These are phyloP conservation scores for Gryganskiella cystojenkinii DNA, from an alignment of 192 early-diverging fungal genomes.

Conservation along the genomic window DNA sequence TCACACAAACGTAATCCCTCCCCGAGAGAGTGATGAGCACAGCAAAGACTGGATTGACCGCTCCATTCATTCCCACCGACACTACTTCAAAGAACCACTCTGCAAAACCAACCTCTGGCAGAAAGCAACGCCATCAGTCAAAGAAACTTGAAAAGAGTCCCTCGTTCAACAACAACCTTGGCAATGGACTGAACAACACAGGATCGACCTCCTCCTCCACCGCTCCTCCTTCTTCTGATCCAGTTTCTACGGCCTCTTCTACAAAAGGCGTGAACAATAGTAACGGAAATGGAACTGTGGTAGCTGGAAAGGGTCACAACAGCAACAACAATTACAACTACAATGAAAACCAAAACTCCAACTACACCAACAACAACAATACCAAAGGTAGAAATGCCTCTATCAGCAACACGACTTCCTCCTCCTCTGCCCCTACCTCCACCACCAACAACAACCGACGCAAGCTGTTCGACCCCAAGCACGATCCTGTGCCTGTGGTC, in stretches of 20 bases:
- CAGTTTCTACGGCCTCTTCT: too few species aligned
- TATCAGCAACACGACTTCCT: background rate
- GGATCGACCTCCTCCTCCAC: too few species aligned
- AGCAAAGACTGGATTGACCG: conserved; percentile 54
- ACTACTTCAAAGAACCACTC: conserved; percentile 18
- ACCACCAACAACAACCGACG: conserved; percentile 14
- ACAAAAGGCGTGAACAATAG: background rate
- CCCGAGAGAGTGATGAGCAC: conserved; percentile 50
- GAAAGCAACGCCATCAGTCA: conserved; percentile 25
- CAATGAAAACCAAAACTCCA: conserved; percentile 4
- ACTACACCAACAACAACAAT: background rate
- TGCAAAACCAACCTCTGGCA: conserved; percentile 24
- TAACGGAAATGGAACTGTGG: background rate
- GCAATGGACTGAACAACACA: conserved; percentile 32
- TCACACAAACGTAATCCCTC: conserved; percentile 6
- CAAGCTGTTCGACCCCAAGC: conserved; percentile 42
- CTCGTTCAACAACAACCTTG: conserved; percentile 30
- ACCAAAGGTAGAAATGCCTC: background rate
- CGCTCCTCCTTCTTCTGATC: background rate
- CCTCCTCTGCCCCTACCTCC: background rate
- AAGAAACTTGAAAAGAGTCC: conserved; percentile 45
- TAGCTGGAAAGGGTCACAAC: background rate
- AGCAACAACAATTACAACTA: conserved; percentile 3
- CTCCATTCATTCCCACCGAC: conserved; percentile 45
- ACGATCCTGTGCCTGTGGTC: conserved; percentile 39